These are phyloP conservation scores for Serpula lacrymans DNA, from an alignment of 768 basidiomycete species.

Conservation along the genomic window DNA sequence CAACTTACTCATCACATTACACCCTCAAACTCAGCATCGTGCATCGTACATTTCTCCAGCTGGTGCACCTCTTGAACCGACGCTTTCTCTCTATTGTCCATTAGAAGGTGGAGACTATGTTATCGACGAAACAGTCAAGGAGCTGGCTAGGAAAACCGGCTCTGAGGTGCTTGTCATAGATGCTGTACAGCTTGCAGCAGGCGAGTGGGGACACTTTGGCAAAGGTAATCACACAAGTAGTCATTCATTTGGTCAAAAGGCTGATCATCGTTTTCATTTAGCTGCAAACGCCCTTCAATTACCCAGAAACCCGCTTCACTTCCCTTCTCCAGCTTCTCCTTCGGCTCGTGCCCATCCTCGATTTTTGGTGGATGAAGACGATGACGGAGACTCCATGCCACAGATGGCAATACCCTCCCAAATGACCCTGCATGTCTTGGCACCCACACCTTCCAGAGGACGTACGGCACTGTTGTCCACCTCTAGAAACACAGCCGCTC, in stretches of 20 bases:
- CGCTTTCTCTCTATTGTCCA: conserved; percentile 83
- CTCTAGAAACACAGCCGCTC: conserved; percentile 40
- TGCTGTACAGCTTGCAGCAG: conserved; percentile 78
- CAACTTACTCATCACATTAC: conserved; percentile 72
- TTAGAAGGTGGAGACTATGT: conserved; percentile 79
- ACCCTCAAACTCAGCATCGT: conserved; percentile 78
- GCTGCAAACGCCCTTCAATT: conserved; percentile 69
- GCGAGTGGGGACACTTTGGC: conserved; percentile 85
- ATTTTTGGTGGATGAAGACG: conserved; percentile 35
- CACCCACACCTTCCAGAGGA: conserved; percentile 30
- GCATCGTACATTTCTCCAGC: conserved; percentile 56
- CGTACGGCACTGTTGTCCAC: conserved; percentile 32
- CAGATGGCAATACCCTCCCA: conserved; percentile 43
- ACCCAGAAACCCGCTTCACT: conserved; percentile 74
- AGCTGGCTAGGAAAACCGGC: conserved; percentile 67
- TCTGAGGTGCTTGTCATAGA: conserved; percentile 87
- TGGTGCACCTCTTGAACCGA: conserved; percentile 67
- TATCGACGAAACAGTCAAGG: conserved; percentile 73
- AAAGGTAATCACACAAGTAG: conserved; percentile 55
- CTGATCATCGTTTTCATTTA: conserved; percentile 23
- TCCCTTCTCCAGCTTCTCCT: conserved; percentile 33
- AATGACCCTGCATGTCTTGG: conserved; percentile 46
- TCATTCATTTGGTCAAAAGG: background rate
- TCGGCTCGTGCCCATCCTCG: conserved; percentile 23
- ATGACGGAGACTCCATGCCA: conserved; percentile 47